phyloP scores from a whole-genome alignment of 2,329 filamentous ascomycete genomes.

The Colletotrichum sp. region DNA sequence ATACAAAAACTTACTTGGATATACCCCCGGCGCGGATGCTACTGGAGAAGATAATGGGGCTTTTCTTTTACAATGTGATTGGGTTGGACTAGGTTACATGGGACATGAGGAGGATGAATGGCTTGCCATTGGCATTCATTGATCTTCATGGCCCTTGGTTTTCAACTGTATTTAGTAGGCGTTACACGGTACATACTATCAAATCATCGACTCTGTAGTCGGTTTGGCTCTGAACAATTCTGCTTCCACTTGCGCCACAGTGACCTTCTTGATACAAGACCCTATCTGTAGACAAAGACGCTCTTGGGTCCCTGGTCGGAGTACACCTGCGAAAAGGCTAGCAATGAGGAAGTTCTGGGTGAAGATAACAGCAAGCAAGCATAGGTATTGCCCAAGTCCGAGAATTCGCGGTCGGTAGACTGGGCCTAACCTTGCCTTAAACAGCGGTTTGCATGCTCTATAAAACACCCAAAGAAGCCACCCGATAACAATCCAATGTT shows the following conservation, averaged over 20 bases:
- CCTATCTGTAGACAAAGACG: too few species aligned
- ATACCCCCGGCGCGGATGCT: conserved; percentile 8
- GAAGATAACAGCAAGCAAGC: neutral
- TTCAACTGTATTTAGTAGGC: neutral
- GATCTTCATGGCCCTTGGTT: neutral
- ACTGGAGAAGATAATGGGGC: neutral
- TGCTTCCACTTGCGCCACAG: fast-evolving
- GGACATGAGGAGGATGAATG: neutral
- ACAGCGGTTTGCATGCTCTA: neutral
- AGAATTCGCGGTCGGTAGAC: too few species aligned
- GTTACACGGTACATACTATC: neutral
- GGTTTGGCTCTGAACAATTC: neutral
- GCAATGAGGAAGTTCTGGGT: neutral
- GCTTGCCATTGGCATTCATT: neutral
- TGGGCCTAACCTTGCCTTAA: too few species aligned
- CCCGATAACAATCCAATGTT: neutral
- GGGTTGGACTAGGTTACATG: neutral
- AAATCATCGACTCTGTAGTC: neutral
- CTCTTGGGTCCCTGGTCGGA: neutral
- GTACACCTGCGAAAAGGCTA: too few species aligned
- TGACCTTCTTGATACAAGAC: neutral
- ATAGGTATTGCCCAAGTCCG: fast-evolving
- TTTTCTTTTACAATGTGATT: neutral
- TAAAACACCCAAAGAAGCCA: neutral
- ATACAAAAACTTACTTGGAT: neutral